Conservation (phyloP, 768 basidiomycete genomes). For the Pluteus cervinus region DNA sequence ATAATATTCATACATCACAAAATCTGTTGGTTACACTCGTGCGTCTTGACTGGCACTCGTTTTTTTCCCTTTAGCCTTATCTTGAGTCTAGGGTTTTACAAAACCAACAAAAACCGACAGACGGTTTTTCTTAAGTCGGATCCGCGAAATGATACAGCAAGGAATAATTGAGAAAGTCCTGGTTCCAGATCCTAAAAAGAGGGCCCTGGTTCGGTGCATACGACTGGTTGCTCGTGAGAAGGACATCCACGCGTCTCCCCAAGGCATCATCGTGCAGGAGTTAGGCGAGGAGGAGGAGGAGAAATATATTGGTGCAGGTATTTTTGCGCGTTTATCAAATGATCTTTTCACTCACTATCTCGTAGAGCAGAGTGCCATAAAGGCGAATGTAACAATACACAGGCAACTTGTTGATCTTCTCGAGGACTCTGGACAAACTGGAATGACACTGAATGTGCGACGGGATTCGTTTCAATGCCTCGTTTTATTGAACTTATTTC, state of each 20-base stretch:
- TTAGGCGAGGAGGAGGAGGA: conserved; percentile 36
- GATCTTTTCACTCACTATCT: background rate
- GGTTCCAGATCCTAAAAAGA: conserved; percentile 53
- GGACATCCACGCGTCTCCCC: too few species aligned
- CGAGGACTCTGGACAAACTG: conserved; percentile 57
- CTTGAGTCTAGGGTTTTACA: conserved; percentile 53
- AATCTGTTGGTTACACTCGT: conserved; percentile 79
- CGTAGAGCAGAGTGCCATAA: conserved; percentile 34
- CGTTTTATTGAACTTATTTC: conserved; percentile 2
- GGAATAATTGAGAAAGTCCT: conserved; percentile 71
- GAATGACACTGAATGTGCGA: conserved; percentile 68
- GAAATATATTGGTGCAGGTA: conserved; percentile 29
- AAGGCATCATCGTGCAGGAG: conserved; percentile 29
- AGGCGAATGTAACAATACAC: conserved; percentile 64
- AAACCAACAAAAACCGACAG: conserved; percentile 73
- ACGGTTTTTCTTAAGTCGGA: conserved; percentile 73
- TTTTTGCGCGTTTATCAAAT: background rate
- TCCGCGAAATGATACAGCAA: conserved; percentile 68
- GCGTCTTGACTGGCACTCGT: conserved; percentile 16
- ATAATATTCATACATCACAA: conserved; percentile 63
- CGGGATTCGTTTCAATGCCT: background rate
- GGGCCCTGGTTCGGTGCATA: conserved; percentile 56
- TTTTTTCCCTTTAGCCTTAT: conserved; percentile 2
- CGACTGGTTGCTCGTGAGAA: conserved; percentile 49
- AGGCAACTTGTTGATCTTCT: conserved; percentile 74